Base-by-base conservation (phyloP, 805 yeast genomes). In the Saccharomycopsis javanensis region DNA sequence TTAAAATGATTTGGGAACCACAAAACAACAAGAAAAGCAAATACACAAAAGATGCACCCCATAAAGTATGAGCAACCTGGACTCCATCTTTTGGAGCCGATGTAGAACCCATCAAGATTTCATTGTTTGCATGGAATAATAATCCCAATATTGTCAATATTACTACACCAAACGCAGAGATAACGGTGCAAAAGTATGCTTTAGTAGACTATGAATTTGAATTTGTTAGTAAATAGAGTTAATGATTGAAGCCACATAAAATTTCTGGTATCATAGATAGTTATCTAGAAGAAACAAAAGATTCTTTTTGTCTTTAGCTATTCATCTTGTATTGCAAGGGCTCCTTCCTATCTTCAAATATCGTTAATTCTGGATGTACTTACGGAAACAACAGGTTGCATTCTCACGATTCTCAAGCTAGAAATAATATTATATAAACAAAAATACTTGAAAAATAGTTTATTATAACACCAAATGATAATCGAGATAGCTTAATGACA, bases 161-260 rank as follows among this genome's bases (percentile, higher is more conserved):
- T 51, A 89, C 85, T 34, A 92, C 83, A 58, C 95, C 99, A 69
- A 92, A 92, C 15, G 94, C 90, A 53, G 97, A 90, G 50, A 94
- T 76, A 46, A 92, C 79, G 50, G 98, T 92, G 70, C 99, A 92
- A 71, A 88, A 89, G 88, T 96, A 92, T 25, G 99, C 98, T 67
- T 88, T 84, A 28, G 83, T 87, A 53, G 94, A 75, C 86, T 83
- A 28, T 48, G 13, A 6, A 31, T 27, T 10, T 46, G 51, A 4
- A 48, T 27, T n/a, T 20, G 51, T 2, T 27, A 31, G 51, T 48
- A 31, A 48, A 48, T 31, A 16, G 31, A 25, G 10, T 10, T 42
- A 16, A 42, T 10, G 15, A 16, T 15, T 31, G 35, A 5, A 31
- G 4, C 15, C 10, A 30, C 8, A 4, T 31, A 31, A n/a, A n/a